Evolutionary conservation across 1,284 basidiomycete species (phyloP).

Genomic region (Cutaneotrichosporon mucoides): DNA sequence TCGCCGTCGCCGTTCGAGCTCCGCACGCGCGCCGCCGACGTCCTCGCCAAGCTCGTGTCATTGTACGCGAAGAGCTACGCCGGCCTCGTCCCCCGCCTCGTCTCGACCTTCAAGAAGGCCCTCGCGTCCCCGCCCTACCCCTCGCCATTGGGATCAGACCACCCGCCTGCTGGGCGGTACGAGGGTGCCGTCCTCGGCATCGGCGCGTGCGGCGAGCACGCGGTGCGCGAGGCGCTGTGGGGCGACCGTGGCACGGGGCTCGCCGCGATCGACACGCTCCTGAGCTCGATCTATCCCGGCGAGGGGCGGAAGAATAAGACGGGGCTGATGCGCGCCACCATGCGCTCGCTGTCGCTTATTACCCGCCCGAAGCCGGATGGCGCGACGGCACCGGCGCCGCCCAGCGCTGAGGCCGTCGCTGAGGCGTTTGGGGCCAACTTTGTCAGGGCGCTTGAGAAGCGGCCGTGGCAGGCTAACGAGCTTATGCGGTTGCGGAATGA

Average conservation of each 20-base stretch:
- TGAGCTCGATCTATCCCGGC: constrained; percentile 32
- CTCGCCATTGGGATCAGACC: constrained; percentile 36
- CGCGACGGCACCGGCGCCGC: constrained; percentile 13
- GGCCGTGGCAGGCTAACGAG: constrained; percentile 34
- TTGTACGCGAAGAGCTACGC: constrained; percentile 53
- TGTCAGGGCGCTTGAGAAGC: constrained; percentile 31
- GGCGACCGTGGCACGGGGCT: constrained; percentile 31
- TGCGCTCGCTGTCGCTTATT: constrained; percentile 19
- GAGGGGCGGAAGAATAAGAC: constrained; percentile 30
- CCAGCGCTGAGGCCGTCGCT: constrained; percentile 17
- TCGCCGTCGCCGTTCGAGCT: constrained; percentile 53
- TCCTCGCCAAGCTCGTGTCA: constrained; percentile 66
- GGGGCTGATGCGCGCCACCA: constrained; percentile 31
- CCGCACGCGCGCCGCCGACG: constrained; percentile 71
- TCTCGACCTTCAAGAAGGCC: constrained; percentile 86
- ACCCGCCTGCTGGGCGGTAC: constrained; percentile 59
- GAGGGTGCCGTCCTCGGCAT: constrained; percentile 83
- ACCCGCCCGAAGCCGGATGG: constrained; percentile 19
- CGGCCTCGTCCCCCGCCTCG: constrained; percentile 57
- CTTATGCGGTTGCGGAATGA: constrained; percentile 22
- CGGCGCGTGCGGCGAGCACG: constrained; percentile 74
- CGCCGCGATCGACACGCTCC: constrained; percentile 29
- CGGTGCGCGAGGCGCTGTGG: constrained; percentile 67
- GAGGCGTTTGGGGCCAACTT: constrained; percentile 30
- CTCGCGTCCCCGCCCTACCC: constrained; percentile 52